Evolutionary conservation across 495 filamentous ascomycete genomes (phyloP).

Genomic region (Rostrohypoxylon terebratum): DNA sequence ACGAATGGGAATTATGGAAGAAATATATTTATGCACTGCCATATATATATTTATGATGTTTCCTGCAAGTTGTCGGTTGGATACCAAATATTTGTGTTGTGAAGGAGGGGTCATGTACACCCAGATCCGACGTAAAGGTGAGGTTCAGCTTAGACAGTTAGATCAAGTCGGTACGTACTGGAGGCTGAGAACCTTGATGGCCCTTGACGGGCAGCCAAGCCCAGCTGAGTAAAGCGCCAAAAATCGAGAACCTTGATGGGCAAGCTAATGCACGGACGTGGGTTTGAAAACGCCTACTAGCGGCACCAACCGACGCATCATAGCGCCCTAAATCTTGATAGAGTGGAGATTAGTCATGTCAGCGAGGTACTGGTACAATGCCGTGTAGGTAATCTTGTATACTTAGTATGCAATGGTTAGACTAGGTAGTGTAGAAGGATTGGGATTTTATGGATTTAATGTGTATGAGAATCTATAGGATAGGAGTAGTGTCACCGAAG

Average conservation of each 20-base stretch:
- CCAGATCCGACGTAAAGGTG: conserved; percentile 4
- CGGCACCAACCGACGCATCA: conserved; percentile 41
- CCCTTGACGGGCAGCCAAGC: conserved; percentile 44
- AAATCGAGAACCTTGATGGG: conserved; percentile 46
- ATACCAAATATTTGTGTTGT: background rate
- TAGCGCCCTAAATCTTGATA: background rate
- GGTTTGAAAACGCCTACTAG: conserved; percentile 9
- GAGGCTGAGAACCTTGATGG: conserved; percentile 50
- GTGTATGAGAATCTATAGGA: conserved; percentile 11
- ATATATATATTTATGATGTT: background rate
- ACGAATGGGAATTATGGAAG: background rate
- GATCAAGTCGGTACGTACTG: conserved; percentile 30
- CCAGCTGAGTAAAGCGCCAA: conserved; percentile 19
- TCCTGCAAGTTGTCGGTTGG: background rate
- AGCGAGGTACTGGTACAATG: conserved; percentile 4
- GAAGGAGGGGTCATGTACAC: background rate
- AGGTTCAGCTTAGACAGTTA: conserved; percentile 9
- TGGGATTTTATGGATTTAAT: conserved; percentile 1
- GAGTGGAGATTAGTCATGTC: conserved; percentile 16
- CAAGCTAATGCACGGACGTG: conserved; percentile 26
- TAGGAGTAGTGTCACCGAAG: conserved; percentile 21
- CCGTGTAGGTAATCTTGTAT: background rate
- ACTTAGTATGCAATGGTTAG: background rate
- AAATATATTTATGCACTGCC: background rate
- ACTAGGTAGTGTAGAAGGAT: background rate